Percentiles rank a stretch among this genome's conserved stretches.
Conservation (phyloP, 345 rosid genomes). For the Eucalyptus erythrocorys region DNA sequence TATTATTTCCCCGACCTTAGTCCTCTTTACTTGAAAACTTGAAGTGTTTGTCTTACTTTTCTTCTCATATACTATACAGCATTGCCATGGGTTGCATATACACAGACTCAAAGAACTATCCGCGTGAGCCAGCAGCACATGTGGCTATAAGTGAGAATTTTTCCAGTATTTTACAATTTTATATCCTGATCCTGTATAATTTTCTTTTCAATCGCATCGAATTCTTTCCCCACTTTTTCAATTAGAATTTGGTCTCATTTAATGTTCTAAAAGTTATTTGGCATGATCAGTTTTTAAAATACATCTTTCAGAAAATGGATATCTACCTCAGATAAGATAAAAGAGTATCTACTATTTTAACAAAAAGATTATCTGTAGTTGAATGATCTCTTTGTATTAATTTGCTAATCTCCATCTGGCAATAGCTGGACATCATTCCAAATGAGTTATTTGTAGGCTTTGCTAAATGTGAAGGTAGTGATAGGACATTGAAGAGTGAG, state of each 20-base stretch:
- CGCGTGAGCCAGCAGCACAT: slow-evolving; percentile 99
- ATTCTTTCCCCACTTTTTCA: neutral
- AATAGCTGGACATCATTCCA: neutral
- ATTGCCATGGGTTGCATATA: slow-evolving; percentile 97
- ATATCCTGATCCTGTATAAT: neutral
- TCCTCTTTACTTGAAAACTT: neutral
- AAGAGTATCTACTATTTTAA: neutral
- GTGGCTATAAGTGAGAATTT: slow-evolving; percentile 85
- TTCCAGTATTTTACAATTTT: neutral
- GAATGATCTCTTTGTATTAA: neutral
- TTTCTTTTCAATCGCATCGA: neutral
- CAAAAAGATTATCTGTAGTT: neutral
- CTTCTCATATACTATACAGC: slow-evolving; percentile 30
- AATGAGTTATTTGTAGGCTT: neutral
- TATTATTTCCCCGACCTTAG: neutral
- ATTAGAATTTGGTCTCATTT: neutral
- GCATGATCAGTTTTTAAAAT: neutral
- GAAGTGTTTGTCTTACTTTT: slow-evolving; percentile 12
- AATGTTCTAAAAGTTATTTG: neutral
- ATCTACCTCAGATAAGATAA: neutral
- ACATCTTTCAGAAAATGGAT: neutral
- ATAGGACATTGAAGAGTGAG: neutral
- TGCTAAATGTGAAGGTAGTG: neutral
- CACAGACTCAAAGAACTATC: slow-evolving; percentile 90
- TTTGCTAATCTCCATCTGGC: neutral